Conservation (phyloP, 1,284 basidiomycete genomes). For the Trichosporon ovoides region DNA sequence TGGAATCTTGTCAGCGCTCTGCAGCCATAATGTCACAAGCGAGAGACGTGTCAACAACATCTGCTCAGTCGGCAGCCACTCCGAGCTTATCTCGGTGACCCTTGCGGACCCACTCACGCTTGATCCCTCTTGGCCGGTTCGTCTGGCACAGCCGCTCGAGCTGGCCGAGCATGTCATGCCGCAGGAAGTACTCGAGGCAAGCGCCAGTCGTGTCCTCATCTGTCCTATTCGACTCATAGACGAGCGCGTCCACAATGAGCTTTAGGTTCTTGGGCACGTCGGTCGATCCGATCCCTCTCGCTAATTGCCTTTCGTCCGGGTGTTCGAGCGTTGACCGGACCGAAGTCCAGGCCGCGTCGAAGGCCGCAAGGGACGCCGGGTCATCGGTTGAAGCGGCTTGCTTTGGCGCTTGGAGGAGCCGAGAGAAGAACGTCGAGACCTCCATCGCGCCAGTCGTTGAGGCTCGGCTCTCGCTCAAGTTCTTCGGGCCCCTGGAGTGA, state of each 20-base stretch:
- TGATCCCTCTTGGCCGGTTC: conserved; percentile 77
- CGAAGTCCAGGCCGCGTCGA: conserved; percentile 38
- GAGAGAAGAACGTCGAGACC: conserved; percentile 42
- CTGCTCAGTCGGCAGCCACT: not conserved
- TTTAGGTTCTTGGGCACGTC: conserved; percentile 70
- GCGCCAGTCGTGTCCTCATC: conserved; percentile 79
- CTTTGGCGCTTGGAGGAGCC: conserved; percentile 38
- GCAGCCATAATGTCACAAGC: not conserved
- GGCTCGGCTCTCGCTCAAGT: not conserved
- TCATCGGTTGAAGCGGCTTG: conserved; percentile 14
- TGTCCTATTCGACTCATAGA: conserved; percentile 72
- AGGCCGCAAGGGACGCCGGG: conserved; percentile 34
- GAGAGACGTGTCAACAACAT: not conserved
- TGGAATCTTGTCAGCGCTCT: conserved; percentile 13
- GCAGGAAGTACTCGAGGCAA: conserved; percentile 84
- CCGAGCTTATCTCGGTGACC: not conserved
- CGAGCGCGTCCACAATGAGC: conserved; percentile 79
- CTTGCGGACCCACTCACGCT: conserved; percentile 44
- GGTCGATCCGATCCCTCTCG: conserved; percentile 69
- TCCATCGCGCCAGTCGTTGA: conserved; percentile 24
- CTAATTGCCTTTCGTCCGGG: conserved; percentile 45
- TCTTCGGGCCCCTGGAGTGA: not conserved
- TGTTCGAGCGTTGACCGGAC: conserved; percentile 31
- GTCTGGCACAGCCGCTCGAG: conserved; percentile 79
- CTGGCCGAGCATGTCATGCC: conserved; percentile 76